Conservation (phyloP, 208 protist genomes). For the Leishmania mexicana region DNA sequence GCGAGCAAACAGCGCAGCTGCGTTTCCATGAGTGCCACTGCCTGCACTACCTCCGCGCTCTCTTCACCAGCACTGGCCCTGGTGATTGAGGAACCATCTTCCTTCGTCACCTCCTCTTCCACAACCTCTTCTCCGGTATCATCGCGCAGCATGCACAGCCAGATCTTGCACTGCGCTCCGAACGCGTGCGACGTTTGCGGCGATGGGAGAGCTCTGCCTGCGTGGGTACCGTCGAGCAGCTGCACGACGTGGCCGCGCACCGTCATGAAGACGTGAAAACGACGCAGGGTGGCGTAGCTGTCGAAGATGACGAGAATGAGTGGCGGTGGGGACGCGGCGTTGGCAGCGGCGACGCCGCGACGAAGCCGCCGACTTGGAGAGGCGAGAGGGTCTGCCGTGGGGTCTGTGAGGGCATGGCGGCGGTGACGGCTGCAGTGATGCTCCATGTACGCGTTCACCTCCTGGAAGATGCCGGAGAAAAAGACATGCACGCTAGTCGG, state of each 20-base stretch:
- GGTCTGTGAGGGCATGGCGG: not conserved
- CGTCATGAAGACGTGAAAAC: conserved; percentile 79
- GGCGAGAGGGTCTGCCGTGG: not conserved
- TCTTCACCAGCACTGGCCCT: not conserved
- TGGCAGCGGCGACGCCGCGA: not conserved
- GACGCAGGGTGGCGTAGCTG: conserved; percentile 50
- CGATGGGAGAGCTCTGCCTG: conserved; percentile 2
- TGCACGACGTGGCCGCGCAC: conserved; percentile 64
- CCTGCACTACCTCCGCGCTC: not conserved
- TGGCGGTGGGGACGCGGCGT: conserved; percentile 2
- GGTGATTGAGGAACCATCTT: not conserved
- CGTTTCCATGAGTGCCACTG: conserved; percentile 9
- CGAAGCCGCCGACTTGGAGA: not conserved
- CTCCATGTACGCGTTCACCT: conserved; percentile 33
- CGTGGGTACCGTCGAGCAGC: conserved; percentile 48
- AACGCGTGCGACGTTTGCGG: conserved; percentile 22
- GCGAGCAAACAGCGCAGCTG: conserved; percentile 25
- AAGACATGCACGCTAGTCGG: conserved; percentile 43
- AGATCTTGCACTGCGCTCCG: conserved; percentile 40
- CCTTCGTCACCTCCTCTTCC: conserved; percentile 3
- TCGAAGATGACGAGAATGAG: conserved; percentile 67
- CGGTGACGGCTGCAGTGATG: not conserved
- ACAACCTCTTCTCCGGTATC: conserved; percentile 38
- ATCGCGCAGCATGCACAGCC: conserved; percentile 72
- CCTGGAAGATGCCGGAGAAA: conserved; percentile 46